These are phyloP conservation scores for Rugosomyces carneus DNA, from an alignment of 1,284 basidiomycete species.

Conservation along the genomic window DNA sequence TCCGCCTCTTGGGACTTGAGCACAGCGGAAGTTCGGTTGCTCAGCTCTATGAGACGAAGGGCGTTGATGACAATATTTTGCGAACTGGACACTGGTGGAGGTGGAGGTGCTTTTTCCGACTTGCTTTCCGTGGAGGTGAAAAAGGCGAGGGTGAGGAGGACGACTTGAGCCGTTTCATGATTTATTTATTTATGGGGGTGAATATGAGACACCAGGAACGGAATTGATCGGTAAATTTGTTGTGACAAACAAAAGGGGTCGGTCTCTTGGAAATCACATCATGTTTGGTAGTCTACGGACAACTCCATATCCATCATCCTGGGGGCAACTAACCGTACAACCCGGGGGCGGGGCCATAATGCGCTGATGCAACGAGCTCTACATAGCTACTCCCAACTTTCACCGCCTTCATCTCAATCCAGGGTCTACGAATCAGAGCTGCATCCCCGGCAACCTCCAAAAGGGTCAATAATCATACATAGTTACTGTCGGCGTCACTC, in stretches of 20 bases:
- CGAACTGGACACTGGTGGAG: slow-evolving; percentile 1
- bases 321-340: neutral
- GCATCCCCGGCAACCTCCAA: slow-evolving; percentile 71
- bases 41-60: slow-evolving; percentile 84
- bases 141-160: slow-evolving; percentile 8
- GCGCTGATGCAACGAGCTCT: too few species aligned
- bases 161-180: too few species aligned
- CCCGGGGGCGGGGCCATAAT: too few species aligned
- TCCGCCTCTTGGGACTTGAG: slow-evolving; percentile 76
- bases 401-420: neutral
- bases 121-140: slow-evolving; percentile 22
- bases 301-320: slow-evolving; percentile 1
- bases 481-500: slow-evolving; percentile 28
- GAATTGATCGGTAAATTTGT: slow-evolving; percentile 6
- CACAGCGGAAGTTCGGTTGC: slow-evolving; percentile 81
- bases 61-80: slow-evolving; percentile 52
- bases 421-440: slow-evolving; percentile 70
- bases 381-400: slow-evolving; percentile 1
- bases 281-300: too few species aligned
- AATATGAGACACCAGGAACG: slow-evolving; percentile 6
- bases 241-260: slow-evolving; percentile 9
- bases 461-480: too few species aligned
- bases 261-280: slow-evolving; percentile 2
- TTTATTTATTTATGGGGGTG: too few species aligned
- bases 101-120: slow-evolving; percentile 7